Conservation (phyloP, 2,329 filamentous ascomycete genomes). For the Cadophora malorum region DNA sequence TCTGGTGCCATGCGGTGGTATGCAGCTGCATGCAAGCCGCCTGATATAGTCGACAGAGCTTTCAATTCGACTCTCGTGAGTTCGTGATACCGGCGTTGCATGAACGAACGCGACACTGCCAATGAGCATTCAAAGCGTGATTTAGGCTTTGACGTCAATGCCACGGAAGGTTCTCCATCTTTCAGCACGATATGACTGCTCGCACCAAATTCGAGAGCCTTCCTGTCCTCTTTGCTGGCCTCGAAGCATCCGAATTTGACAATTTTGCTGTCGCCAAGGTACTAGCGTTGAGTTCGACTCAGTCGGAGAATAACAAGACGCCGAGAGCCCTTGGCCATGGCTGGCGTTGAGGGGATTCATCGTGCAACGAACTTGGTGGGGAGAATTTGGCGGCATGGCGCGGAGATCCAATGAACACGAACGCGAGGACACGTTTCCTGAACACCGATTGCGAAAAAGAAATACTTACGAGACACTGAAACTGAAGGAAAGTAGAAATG, state of each 20-base stretch:
- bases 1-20: neutral
- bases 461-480: neutral
- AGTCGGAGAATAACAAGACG: neutral
- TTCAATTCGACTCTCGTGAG: conserved; percentile 3
- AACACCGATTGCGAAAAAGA: neutral
- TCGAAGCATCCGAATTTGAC: too few species aligned
- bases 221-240: neutral
- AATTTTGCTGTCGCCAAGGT: neutral
- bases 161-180: neutral
- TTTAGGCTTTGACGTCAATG: neutral
- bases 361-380: neutral
- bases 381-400: conserved; percentile 7
- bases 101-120: neutral
- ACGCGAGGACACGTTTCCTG: neutral
- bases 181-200: neutral
- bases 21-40: neutral
- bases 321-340: neutral
- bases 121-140: neutral
- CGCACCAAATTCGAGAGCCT: neutral
- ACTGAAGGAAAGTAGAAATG: neutral
- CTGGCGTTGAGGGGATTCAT: neutral
- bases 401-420: neutral
- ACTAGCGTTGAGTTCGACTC: neutral
- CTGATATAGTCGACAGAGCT: neutral
- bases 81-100: neutral